phyloP scores from a whole-genome alignment of 2,329 filamentous ascomycete species.

The Paecilomyces sp. region DNA sequence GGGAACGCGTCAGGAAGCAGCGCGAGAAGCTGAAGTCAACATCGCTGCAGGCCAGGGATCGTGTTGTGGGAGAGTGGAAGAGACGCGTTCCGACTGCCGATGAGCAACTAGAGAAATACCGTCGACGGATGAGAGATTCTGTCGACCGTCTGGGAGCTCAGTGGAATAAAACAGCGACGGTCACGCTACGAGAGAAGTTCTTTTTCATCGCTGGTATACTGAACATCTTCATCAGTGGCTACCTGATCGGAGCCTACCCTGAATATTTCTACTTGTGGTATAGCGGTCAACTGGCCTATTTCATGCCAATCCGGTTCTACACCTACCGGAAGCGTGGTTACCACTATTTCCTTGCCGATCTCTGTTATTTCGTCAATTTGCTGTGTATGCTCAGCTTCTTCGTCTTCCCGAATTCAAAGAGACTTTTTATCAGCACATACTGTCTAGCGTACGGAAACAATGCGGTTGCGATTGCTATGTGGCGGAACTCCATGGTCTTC shows the following conservation, averaged over 20 bases:
- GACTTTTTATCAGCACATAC: slow-evolving; percentile 85
- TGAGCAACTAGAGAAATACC: slow-evolving; percentile 87
- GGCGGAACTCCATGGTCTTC: slow-evolving; percentile 96
- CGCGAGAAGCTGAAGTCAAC: slow-evolving; percentile 71
- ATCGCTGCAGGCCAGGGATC: slow-evolving; percentile 72
- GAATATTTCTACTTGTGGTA: slow-evolving; percentile 92
- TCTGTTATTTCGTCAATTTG: slow-evolving; percentile 97
- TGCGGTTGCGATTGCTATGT: slow-evolving; percentile 96
- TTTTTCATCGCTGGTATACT: slow-evolving; percentile 94
- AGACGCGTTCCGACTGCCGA: slow-evolving; percentile 78
- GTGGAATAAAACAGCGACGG: slow-evolving; percentile 85
- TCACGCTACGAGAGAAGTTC: slow-evolving; percentile 86
- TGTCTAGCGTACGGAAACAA: slow-evolving; percentile 95
- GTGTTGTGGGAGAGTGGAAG: slow-evolving; percentile 89
- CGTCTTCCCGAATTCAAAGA: slow-evolving; percentile 83
- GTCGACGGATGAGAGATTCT: slow-evolving; percentile 74
- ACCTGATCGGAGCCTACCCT: slow-evolving; percentile 78
- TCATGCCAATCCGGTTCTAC: slow-evolving; percentile 93
- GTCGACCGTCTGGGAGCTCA: slow-evolving; percentile 79
- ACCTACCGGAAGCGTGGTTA: slow-evolving; percentile 87
- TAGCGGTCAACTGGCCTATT: slow-evolving; percentile 77
- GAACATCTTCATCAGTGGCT: slow-evolving; percentile 96
- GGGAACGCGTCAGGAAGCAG: slow-evolving; percentile 75
- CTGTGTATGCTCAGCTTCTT: slow-evolving; percentile 76
- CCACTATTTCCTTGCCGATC: slow-evolving; percentile 93